Percentiles rank a stretch among this genome's conserved stretches.
phyloP scores from a whole-genome alignment of 164 flowering plant species.

The Kingdonia uniflora region DNA sequence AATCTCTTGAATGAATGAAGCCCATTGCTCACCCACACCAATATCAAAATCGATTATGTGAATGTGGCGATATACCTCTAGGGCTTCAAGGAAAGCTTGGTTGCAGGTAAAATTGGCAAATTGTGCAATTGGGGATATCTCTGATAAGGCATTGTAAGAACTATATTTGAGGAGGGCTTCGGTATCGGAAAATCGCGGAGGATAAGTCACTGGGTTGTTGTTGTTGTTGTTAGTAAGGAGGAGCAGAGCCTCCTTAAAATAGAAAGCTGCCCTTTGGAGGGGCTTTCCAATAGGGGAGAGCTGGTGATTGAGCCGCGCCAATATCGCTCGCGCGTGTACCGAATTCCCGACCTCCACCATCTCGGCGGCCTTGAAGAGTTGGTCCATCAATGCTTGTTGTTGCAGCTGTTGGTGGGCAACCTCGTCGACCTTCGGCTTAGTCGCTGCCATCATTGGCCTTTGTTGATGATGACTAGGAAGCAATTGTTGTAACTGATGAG shows the following conservation, averaged over 20 bases:
- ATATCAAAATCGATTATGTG: conserved; percentile 74
- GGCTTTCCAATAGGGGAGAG: conserved; percentile 80
- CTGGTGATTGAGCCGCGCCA: conserved; percentile 99
- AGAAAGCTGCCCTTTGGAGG: conserved; percentile 69
- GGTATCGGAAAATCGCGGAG: conserved; percentile 25
- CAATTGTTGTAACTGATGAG: conserved; percentile 26
- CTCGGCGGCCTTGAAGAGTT: conserved; percentile 78
- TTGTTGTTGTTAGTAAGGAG: conserved; percentile 14
- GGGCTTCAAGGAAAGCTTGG: conserved; percentile 67
- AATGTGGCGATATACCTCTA: conserved; percentile 34
- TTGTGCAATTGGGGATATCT: conserved; percentile 60
- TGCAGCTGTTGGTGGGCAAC: conserved; percentile 21
- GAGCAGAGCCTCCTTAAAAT: conserved; percentile 69
- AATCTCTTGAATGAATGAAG: conserved; percentile 84
- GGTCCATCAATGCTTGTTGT: conserved; percentile 52
- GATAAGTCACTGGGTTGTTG: background rate
- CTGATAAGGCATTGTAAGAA: conserved; percentile 65
- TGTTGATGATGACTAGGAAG: conserved; percentile 31
- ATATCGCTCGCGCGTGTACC: conserved; percentile 97
- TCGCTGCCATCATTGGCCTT: conserved; percentile 18
- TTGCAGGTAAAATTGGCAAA: conserved; percentile 69
- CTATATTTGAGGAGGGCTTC: conserved; percentile 53
- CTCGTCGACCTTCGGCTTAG: conserved; percentile 26
- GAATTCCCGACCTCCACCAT: conserved; percentile 71
- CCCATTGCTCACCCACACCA: conserved; percentile 83